These are phyloP conservation scores for Crataegus laevigata DNA, from an alignment of 306 rosid species.

Conservation along the genomic window DNA sequence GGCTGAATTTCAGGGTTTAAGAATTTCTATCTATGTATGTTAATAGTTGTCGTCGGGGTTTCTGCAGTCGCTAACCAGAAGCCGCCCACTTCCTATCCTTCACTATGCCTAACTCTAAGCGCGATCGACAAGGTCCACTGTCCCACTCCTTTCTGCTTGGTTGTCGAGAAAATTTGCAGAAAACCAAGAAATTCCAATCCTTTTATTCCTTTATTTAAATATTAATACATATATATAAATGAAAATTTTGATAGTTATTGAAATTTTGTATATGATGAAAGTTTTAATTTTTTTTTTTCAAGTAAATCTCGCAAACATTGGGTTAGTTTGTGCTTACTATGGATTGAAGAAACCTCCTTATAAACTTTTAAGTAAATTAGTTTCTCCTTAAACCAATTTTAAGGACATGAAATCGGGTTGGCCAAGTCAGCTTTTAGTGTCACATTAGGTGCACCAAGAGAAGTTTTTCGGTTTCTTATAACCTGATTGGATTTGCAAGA, in stretches of 20 bases:
- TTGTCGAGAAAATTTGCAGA: neutral
- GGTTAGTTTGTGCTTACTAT: conserved; percentile 36
- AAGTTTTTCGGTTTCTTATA: neutral
- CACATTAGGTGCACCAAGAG: neutral
- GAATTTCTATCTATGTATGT: too few relatives aligned
- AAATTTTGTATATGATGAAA: too few relatives aligned
- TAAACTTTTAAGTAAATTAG: conserved; percentile 54
- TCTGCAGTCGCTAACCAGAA: neutral
- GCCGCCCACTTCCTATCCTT: neutral
- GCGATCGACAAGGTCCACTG: conserved; percentile 43
- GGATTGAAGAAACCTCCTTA: conserved; percentile 88
- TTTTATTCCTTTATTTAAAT: neutral
- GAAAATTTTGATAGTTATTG: too few relatives aligned
- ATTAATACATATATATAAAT: neutral
- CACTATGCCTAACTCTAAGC: conserved; percentile 66
- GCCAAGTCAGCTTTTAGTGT: neutral
- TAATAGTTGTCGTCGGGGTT: too few relatives aligned
- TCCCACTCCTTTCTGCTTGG: neutral
- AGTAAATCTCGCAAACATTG: too few relatives aligned
- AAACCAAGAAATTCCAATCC: neutral
- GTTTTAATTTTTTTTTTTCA: too few relatives aligned
- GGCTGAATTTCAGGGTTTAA: too few relatives aligned
- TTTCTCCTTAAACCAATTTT: neutral
- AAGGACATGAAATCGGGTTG: neutral
- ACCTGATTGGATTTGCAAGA: neutral